These are phyloP conservation scores for Pythium angustatum DNA, from an alignment of 352 stramenopile species.

Conservation along the genomic window DNA sequence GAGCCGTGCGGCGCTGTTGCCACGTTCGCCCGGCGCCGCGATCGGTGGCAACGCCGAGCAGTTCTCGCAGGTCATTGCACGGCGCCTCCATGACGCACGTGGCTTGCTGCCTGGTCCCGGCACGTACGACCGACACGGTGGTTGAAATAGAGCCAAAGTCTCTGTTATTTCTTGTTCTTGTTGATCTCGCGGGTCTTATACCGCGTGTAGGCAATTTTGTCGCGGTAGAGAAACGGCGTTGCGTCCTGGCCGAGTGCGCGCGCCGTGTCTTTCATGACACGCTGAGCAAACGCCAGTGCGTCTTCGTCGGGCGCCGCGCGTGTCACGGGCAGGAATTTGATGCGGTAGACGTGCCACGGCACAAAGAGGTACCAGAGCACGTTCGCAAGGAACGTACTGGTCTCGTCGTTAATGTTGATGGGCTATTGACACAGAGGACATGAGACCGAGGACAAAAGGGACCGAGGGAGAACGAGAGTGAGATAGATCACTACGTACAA, in stretches of 20 bases:
- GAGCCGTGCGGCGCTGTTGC: constrained; percentile 20
- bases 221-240: constrained; percentile 69
- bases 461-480: too few species aligned
- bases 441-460: neutral
- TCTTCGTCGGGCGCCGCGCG: constrained; percentile 42
- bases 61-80: constrained; percentile 38
- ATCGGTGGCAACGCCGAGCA: constrained; percentile 37
- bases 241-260: constrained; percentile 48
- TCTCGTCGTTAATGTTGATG: constrained; percentile 81
- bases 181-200: constrained; percentile 59
- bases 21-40: constrained; percentile 26
- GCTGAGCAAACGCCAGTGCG: constrained; percentile 52
- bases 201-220: constrained; percentile 68
- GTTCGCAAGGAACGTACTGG: constrained; percentile 72
- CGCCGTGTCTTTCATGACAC: constrained; percentile 62
- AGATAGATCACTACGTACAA: constrained; percentile 63
- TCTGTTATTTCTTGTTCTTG: constrained; percentile 41
- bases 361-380: constrained; percentile 74
- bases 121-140: constrained; percentile 40
- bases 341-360: constrained; percentile 67
- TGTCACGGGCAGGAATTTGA: constrained; percentile 53
- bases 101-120: constrained; percentile 36
- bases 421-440: constrained; percentile 30
- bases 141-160: constrained; percentile 22
- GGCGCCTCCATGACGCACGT: constrained; percentile 31